A percentile compares a stretch with the other conserved stretches of the same genome.
Conservation (phyloP, 1,139 yeast genomes). For the Pichia cactophila region DNA sequence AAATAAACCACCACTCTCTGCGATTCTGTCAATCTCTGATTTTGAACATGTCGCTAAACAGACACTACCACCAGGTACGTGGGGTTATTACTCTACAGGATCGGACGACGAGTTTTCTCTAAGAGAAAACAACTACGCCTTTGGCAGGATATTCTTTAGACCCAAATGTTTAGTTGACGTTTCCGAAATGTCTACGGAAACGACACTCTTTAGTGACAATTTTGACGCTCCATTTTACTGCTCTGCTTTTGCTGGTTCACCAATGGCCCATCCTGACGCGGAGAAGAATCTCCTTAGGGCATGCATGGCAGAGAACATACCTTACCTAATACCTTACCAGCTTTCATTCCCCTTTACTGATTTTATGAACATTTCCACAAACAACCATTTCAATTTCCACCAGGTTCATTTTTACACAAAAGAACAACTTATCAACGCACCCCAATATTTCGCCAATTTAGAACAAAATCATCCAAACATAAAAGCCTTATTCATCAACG, state of each 20-base stretch:
- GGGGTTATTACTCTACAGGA: conserved; percentile 33
- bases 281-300: conserved; percentile 44
- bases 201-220: conserved; percentile 35
- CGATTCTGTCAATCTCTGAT: conserved; percentile 30
- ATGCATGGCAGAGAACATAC: conserved; percentile 37
- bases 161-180: conserved; percentile 41
- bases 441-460: conserved; percentile 25
- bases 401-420: conserved; percentile 42
- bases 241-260: conserved; percentile 62
- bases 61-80: conserved; percentile 28
- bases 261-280: conserved; percentile 57
- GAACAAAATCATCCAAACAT: conserved; percentile 37
- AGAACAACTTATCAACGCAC: conserved; percentile 31
- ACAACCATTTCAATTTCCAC: conserved; percentile 42
- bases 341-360: conserved; percentile 44
- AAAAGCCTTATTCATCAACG: conserved; percentile 47
- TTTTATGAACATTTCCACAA: conserved; percentile 35
- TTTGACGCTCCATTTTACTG: conserved; percentile 51
- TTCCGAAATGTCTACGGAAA: conserved; percentile 32
- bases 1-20: conserved; percentile 29
- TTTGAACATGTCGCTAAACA: conserved; percentile 32
- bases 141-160: conserved; percentile 34
- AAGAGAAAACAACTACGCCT: conserved; percentile 34
- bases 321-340: conserved; percentile 46
- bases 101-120: conserved; percentile 32